Evolutionary conservation across 441 rosid genomes (phyloP).

Genomic region (Croton setiger): DNA sequence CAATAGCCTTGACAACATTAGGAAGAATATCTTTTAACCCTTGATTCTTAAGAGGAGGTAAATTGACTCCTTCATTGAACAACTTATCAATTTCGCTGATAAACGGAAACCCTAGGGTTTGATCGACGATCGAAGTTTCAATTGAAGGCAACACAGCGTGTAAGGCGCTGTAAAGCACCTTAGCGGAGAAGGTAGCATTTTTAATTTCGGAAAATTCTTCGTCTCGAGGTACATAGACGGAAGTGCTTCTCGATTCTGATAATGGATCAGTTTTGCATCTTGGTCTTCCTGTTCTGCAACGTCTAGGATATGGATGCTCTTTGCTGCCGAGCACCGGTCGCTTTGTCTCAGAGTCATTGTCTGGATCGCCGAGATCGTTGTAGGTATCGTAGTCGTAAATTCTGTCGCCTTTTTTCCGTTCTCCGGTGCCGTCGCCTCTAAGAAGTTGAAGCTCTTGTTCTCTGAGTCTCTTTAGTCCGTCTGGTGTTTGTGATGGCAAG

Average conservation of each 20-base stretch:
- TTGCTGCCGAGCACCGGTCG: constrained; percentile 67
- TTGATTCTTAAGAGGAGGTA: constrained; percentile 32
- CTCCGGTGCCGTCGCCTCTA: constrained; percentile 39
- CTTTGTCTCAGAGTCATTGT: constrained; percentile 11
- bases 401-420: constrained; percentile 32
- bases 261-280: constrained; percentile 36
- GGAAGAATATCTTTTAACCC: constrained; percentile 47
- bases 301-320: constrained; percentile 61
- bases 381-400: constrained; percentile 46
- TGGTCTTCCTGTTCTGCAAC: constrained; percentile 63
- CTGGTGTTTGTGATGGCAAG: constrained; percentile 39
- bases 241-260: constrained; percentile 40
- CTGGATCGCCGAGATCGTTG: constrained; percentile 66
- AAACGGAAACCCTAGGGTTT: constrained; percentile 46
- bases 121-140: constrained; percentile 34
- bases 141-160: constrained; percentile 54
- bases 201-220: constrained; percentile 58
- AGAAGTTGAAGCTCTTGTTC: constrained; percentile 29
- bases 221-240: constrained; percentile 67
- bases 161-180: constrained; percentile 47
- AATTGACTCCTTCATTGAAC: constrained; percentile 54
- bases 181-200: constrained; percentile 41
- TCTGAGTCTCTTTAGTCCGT: constrained; percentile 39
- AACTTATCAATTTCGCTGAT: constrained; percentile 54
- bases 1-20: constrained; percentile 40